Evolutionary conservation across 176 grass and related monocot species (phyloP).

Genomic region (Chloris gayana): DNA sequence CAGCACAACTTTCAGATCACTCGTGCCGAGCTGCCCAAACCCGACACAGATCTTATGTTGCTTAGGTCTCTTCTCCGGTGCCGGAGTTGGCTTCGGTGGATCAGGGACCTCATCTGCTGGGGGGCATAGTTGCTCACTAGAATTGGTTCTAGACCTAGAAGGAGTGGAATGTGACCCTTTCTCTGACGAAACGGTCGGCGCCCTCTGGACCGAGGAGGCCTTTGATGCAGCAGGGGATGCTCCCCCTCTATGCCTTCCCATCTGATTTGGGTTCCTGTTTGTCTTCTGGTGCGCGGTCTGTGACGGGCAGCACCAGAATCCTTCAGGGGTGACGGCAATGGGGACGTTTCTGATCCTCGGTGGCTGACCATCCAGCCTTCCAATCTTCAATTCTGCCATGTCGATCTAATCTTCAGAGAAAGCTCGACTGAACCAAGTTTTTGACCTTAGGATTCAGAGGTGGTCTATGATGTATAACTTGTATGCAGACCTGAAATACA

Average conservation of each 20-base stretch:
- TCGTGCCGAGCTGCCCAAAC: constrained; percentile 62
- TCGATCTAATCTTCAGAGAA: constrained; percentile 27
- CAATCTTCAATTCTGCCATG: constrained; percentile 74
- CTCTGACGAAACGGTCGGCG: constrained; percentile 42
- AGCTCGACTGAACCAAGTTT: background rate
- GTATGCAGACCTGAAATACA: constrained; percentile 30
- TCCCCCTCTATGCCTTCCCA: constrained; percentile 49
- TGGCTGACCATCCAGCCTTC: constrained; percentile 52
- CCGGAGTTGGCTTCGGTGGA: constrained; percentile 39
- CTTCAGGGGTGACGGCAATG: constrained; percentile 76
- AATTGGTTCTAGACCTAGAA: constrained; percentile 45
- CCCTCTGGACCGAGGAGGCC: constrained; percentile 60
- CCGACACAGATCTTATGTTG: constrained; percentile 76
- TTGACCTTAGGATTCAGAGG: background rate
- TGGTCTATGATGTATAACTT: background rate
- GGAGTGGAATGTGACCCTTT: constrained; percentile 50
- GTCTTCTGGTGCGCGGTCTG: constrained; percentile 70
- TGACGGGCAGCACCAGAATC: constrained; percentile 93
- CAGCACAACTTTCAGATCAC: constrained; percentile 79
- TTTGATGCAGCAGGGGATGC: constrained; percentile 66
- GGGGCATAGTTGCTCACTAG: constrained; percentile 39
- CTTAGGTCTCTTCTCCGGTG: constrained; percentile 47
- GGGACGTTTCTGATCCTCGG: constrained; percentile 70
- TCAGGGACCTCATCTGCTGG: constrained; percentile 34
- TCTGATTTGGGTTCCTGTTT: constrained; percentile 54